Evolutionary conservation across 2,329 filamentous ascomycete genomes (phyloP).

Genomic region (Chaetomium strumarium): DNA sequence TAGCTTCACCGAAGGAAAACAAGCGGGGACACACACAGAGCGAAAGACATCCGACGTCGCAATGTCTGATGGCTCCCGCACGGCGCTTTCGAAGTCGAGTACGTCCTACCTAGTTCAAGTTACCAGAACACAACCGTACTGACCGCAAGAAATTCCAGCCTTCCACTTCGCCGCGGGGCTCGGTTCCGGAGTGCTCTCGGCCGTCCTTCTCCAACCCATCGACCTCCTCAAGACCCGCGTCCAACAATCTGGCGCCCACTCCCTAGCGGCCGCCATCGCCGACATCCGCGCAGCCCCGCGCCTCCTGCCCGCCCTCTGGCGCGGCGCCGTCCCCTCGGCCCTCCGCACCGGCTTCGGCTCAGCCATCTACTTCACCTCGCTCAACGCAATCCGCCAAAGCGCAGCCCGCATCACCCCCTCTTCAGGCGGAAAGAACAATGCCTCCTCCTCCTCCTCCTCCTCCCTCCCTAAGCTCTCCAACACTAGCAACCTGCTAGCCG

Average conservation of each 20-base stretch:
- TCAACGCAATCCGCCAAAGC: slow-evolving; percentile 75
- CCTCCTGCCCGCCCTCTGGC: slow-evolving; percentile 70
- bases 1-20: neutral
- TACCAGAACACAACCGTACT: neutral
- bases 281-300: slow-evolving; percentile 49
- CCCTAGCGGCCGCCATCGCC: slow-evolving; percentile 63
- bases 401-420: slow-evolving; percentile 43
- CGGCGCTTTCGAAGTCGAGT: slow-evolving; percentile 32
- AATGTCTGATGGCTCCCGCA: slow-evolving; percentile 33
- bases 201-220: slow-evolving; percentile 86
- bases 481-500: slow-evolving; percentile 76
- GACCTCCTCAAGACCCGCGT: slow-evolving; percentile 95
- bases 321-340: slow-evolving; percentile 87
- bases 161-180: slow-evolving; percentile 89
- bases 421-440: slow-evolving; percentile 4
- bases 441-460: slow-evolving; percentile 45
- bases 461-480: slow-evolving; percentile 77
- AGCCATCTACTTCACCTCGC: slow-evolving; percentile 85
- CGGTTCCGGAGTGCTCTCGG: slow-evolving; percentile 78
- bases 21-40: neutral
- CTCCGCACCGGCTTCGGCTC: slow-evolving; percentile 88
- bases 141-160: slow-evolving; percentile 37
- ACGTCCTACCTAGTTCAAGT: slow-evolving; percentile 4
- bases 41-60: slow-evolving; percentile 8
- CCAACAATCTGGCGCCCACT: slow-evolving; percentile 72